Percentiles rank a stretch among this genome's conserved stretches.
These are phyloP conservation scores for Ambrosiella xylebori DNA, from an alignment of 2,329 filamentous ascomycete species.

Conservation along the genomic window DNA sequence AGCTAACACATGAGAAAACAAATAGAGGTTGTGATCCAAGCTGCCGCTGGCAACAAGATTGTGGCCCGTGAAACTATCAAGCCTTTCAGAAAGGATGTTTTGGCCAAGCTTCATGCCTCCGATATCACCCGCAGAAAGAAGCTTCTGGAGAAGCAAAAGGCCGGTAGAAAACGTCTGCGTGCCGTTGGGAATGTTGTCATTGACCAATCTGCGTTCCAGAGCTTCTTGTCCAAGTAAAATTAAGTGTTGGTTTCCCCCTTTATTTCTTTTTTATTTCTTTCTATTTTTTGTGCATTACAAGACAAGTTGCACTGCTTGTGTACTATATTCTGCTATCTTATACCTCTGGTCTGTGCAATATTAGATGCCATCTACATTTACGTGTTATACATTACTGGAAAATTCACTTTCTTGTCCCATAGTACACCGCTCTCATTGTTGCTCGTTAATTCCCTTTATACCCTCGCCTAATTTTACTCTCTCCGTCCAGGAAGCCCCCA, in stretches of 20 bases:
- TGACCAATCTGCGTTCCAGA: conserved; percentile 88
- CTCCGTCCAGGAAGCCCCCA: conserved; percentile 22
- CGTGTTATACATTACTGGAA: background rate
- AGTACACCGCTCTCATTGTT: background rate
- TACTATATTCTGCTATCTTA: conserved; percentile 4
- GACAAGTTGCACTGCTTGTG: background rate
- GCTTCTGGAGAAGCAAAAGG: conserved; percentile 90
- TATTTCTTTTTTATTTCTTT: background rate
- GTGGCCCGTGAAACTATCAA: conserved; percentile 90
- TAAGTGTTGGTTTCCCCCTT: background rate
- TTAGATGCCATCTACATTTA: background rate
- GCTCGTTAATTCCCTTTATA: conserved; percentile 3
- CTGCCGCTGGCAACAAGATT: conserved; percentile 63
- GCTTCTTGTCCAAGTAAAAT: conserved; percentile 62
- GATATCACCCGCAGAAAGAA: conserved; percentile 73
- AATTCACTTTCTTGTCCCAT: background rate
- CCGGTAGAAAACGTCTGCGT: conserved; percentile 73
- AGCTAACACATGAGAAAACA: conserved; percentile 1
- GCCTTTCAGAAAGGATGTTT: conserved; percentile 87
- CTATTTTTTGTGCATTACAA: background rate
- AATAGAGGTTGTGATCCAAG: conserved; percentile 78
- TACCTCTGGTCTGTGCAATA: background rate
- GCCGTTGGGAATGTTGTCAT: conserved; percentile 86
- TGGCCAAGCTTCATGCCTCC: conserved; percentile 81
- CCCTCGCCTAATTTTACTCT: conserved; percentile 16